Base-by-base conservation (phyloP, 2,329 filamentous ascomycete species). In the Fusarium circinatum region DNA sequence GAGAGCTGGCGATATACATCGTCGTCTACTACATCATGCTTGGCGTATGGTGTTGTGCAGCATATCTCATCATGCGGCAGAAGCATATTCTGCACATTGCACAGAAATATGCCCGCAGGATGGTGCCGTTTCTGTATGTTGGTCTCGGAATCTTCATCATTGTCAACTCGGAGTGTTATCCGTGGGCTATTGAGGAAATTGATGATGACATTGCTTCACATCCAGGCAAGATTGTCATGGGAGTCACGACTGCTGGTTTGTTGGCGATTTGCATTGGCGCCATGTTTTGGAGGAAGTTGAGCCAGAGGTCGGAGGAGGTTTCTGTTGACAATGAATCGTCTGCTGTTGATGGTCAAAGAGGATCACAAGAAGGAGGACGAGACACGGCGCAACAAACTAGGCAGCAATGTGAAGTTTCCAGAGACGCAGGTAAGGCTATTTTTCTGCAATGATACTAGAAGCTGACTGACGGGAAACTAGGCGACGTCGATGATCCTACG, bases 11-110 rank as follows among this genome's bases (percentile, higher is more conserved):
- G 7, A 62, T 64, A 9, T 64, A 64, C 1, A 60, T 64, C 1
- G 62, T 51, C 5, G 57, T 62, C 2, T 64, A 64, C 20, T 64
- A 64, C 12, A 62, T 64, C 34, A 26, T 62, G 24, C 62, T 64
- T 1, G 57, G 62, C 0, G 2, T 64, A 18, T 38, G 57, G 44
- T 64, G 36, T 12, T 24, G 61, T 3, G 62, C 57, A 4, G 56
- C 56, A 3, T 64, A 28, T 26, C 30, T 64, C 8, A 38, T 64
- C 2, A 64, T 64, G 30, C 60, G 20, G 8, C 62, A 64, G 4
- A 64, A 38, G 8, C 62, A 64, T 38, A 42, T 64, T n/a, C 17
- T 64, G 1, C 44, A 26, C 0, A 42, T 64, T 4, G 62, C 30
- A 0, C 56, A 64, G 5, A 62, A 64, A 6, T 64, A 64, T 22